Conservation (phyloP, 2,329 filamentous ascomycete species). For the Aureobasidium sp. region DNA sequence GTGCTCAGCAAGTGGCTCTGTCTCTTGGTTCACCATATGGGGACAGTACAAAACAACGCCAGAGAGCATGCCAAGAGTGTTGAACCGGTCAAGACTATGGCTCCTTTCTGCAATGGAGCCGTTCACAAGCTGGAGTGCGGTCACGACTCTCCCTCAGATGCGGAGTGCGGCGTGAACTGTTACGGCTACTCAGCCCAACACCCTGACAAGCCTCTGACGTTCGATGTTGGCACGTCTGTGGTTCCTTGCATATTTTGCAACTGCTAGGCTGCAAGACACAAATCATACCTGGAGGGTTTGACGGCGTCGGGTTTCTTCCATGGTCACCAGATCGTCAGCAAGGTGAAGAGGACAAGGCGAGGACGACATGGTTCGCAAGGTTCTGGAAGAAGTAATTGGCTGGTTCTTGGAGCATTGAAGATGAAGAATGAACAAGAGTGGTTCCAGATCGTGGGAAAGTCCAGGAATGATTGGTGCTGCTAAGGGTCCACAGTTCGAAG, state of each 20-base stretch:
- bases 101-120: neutral
- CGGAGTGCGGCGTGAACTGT: neutral
- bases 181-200: neutral
- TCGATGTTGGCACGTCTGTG: neutral
- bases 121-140: neutral
- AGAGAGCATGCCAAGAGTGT: neutral
- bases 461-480: neutral
- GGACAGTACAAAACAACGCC: neutral
- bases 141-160: neutral
- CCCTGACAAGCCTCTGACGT: neutral
- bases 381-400: neutral
- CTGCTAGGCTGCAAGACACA: neutral
- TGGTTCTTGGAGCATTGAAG: neutral
- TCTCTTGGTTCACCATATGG: neutral
- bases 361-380: neutral
- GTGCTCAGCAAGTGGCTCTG: neutral
- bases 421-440: too few relatives aligned
- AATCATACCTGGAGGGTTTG: neutral
- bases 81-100: neutral
- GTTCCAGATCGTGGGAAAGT: too few relatives aligned
- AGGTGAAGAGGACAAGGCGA: neutral
- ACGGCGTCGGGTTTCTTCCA: neutral
- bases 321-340: neutral
- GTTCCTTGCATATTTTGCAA: neutral
- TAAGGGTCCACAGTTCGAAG: neutral